Conservation (phyloP, 73 alveolate genomes). For the Paramecium caudatum region DNA sequence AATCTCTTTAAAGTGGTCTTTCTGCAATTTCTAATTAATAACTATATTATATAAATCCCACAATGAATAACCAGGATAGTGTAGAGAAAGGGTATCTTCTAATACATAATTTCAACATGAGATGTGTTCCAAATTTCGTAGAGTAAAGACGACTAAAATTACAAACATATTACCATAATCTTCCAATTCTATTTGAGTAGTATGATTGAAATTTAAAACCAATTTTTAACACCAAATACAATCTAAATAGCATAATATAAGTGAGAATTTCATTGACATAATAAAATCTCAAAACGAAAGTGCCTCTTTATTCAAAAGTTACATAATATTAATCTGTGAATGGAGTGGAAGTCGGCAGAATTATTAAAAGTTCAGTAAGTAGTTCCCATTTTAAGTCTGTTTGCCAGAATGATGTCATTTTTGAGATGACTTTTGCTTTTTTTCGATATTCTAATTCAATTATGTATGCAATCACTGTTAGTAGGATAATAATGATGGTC, state of each 20-base stretch:
- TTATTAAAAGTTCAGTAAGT: not conserved
- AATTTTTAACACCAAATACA: not conserved
- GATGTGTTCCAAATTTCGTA: not conserved
- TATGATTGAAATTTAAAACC: not conserved
- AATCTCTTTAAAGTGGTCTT: conserved; percentile 2
- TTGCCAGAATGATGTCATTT: not conserved
- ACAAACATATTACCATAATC: conserved; percentile 1
- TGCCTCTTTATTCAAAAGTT: not conserved
- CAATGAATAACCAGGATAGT: not conserved
- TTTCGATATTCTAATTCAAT: conserved; percentile 12
- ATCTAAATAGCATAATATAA: not conserved
- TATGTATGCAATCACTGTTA: not conserved
- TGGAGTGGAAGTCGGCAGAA: conserved; percentile 8
- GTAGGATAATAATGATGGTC: not conserved
- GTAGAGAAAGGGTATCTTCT: conserved; percentile 29
- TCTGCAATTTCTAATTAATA: conserved; percentile 7
- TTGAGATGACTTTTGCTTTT: not conserved
- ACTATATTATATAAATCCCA: not conserved
- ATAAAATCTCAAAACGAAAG: not conserved
- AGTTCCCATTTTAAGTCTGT: not conserved
- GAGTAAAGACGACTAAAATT: not conserved
- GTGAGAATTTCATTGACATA: conserved; percentile 3
- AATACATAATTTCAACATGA: not conserved
- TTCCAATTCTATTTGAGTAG: not conserved
- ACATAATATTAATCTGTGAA: not conserved